A percentile compares a stretch with the other conserved stretches of the same genome.
phyloP scores from a whole-genome alignment of 2,329 filamentous ascomycete genomes.

The Ilyonectria robusta region DNA sequence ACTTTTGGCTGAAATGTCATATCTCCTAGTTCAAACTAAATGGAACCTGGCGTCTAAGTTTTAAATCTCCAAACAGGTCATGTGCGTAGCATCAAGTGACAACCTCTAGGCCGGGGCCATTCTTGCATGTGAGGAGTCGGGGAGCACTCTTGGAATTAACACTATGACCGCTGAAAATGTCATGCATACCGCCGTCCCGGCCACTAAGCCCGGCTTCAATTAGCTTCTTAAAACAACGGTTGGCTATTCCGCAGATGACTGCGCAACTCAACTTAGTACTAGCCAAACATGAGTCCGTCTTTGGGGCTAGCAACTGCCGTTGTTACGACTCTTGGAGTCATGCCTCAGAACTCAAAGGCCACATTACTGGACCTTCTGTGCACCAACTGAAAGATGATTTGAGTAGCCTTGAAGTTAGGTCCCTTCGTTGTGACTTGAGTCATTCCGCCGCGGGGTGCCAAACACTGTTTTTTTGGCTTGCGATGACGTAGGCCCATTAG shows the following conservation, averaged over 20 bases:
- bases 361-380: background rate
- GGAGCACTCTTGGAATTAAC: background rate
- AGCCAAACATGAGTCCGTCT: background rate
- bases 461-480: background rate
- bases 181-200: background rate
- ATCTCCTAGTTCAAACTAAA: background rate
- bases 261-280: background rate
- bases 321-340: background rate
- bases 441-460: background rate
- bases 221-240: slow-evolving; percentile 7
- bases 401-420: background rate
- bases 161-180: background rate
- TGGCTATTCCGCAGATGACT: slow-evolving; percentile 5
- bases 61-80: no score
- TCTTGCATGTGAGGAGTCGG: background rate
- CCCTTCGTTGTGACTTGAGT: background rate
- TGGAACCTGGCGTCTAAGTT: background rate
- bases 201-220: background rate
- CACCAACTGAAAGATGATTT: background rate
- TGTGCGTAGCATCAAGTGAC: slow-evolving; percentile 7
- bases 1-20: background rate
- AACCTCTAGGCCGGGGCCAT: slow-evolving; percentile 11
- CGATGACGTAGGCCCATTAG: background rate
- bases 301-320: slow-evolving; percentile 11
- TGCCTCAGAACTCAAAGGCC: background rate